These are phyloP conservation scores for Corylus heterophylla DNA, from an alignment of 306 rosid species.

Conservation along the genomic window DNA sequence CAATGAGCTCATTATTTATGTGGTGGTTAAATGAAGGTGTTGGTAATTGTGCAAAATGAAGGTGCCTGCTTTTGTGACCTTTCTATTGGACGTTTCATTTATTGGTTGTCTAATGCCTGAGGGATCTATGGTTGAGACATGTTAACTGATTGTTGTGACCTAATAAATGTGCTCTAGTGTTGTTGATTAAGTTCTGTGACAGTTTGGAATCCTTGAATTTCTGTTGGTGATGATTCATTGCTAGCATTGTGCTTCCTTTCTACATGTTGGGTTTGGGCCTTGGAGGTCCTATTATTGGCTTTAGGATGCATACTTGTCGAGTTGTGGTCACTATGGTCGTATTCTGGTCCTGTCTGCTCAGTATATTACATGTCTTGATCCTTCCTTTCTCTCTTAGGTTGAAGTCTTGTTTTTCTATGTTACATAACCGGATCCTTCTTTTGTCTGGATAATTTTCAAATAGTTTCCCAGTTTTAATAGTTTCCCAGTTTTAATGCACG, in stretches of 20 bases:
- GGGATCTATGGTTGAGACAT: not conserved
- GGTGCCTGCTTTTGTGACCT: not conserved
- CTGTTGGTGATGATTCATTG: not conserved
- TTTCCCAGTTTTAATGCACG: not conserved
- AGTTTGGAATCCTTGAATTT: constrained; percentile 3
- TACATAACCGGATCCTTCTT: not conserved
- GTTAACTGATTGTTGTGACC: constrained; percentile 2
- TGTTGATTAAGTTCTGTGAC: not conserved
- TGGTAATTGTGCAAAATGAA: not conserved
- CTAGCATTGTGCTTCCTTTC: not conserved
- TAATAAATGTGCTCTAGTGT: not conserved
- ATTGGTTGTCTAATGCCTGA: not conserved
- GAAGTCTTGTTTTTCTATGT: too few species aligned
- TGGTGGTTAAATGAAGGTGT: not conserved
- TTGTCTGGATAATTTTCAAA: too few species aligned
- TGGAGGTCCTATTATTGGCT: too few species aligned
- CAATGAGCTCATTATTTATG: not conserved
- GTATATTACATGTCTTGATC: not conserved
- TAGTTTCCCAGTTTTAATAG: not conserved
- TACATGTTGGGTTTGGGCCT: not conserved
- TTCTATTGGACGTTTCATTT: not conserved
- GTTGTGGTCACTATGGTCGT: not conserved
- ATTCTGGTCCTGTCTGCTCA: not conserved
- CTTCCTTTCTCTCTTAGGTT: not conserved
- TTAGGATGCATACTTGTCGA: not conserved